Conservation (phyloP, 305 asterid species). For the Andrographis paniculata region DNA sequence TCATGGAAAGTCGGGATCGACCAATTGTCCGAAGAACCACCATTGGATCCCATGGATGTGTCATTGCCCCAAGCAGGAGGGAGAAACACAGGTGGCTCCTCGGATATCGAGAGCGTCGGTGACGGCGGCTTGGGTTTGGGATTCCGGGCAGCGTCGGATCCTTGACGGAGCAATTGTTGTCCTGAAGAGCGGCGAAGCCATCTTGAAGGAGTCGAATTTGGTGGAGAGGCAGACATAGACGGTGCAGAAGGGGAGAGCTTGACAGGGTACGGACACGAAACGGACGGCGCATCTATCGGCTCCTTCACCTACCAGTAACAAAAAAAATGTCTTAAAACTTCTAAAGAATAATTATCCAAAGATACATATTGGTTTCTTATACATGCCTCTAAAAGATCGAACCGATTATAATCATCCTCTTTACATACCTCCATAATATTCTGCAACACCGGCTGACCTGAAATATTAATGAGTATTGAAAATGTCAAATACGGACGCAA, state of each 20-base stretch:
- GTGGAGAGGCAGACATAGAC: conserved; percentile 62
- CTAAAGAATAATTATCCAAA: too few relatives aligned
- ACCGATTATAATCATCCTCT: conserved; percentile 14
- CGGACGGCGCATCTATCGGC: conserved; percentile 40
- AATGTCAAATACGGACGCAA: conserved; percentile 1
- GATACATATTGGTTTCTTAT: too few relatives aligned
- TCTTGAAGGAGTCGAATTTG: conserved; percentile 67
- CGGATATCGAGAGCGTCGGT: conserved; percentile 64
- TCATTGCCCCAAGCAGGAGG: conserved; percentile 68
- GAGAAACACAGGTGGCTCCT: conserved; percentile 47
- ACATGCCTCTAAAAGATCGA: conserved; percentile 13
- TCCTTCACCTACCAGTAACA: conserved; percentile 48
- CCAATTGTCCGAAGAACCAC: conserved; percentile 82
- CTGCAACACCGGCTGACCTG: conserved; percentile 39
- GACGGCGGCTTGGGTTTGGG: conserved; percentile 57
- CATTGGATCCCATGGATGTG: conserved; percentile 61
- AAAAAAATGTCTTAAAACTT: not conserved
- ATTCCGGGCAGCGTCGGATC: conserved; percentile 61
- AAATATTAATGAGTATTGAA: conserved; percentile 9
- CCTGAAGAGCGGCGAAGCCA: conserved; percentile 70
- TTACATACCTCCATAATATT: conserved; percentile 36
- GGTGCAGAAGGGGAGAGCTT: conserved; percentile 72
- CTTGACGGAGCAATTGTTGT: conserved; percentile 28
- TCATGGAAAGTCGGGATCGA: conserved; percentile 69
- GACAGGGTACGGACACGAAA: conserved; percentile 54